A percentile compares a stretch with the other conserved stretches of the same genome.
These are phyloP conservation scores for Naganishia albida DNA, from an alignment of 1,284 basidiomycete species.

Conservation along the genomic window DNA sequence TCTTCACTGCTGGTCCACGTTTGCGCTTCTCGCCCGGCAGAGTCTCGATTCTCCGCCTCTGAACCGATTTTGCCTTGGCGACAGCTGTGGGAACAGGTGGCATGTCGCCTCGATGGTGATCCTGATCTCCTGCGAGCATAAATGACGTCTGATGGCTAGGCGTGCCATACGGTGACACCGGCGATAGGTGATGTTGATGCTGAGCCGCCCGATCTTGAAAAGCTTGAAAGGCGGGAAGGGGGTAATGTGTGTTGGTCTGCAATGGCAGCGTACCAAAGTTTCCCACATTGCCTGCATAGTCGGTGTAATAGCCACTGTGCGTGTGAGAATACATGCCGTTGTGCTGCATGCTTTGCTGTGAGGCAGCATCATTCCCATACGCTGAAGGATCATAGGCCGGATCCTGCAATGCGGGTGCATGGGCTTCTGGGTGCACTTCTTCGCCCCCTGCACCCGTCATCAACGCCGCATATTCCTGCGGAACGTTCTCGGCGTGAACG, in stretches of 20 bases:
- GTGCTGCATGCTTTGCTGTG: slow-evolving; percentile 24
- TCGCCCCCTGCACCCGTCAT: slow-evolving; percentile 19
- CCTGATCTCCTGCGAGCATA: slow-evolving; percentile 23
- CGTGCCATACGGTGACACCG: slow-evolving; percentile 23
- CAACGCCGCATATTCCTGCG: slow-evolving; percentile 29
- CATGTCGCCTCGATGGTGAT: slow-evolving; percentile 15
- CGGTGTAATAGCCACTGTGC: slow-evolving; percentile 10
- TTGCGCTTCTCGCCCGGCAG: slow-evolving; percentile 29
- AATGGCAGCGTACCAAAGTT: slow-evolving; percentile 16
- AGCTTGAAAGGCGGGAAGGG: slow-evolving; percentile 25
- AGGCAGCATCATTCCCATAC: slow-evolving; percentile 10
- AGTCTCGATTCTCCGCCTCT: slow-evolving; percentile 19
- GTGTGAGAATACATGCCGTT: slow-evolving; percentile 11
- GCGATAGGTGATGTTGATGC: slow-evolving; percentile 23
- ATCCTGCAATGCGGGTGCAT: slow-evolving; percentile 20
- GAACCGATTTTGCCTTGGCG: slow-evolving; percentile 5
- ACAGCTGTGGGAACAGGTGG: slow-evolving; percentile 24
- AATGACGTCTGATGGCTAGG: slow-evolving; percentile 15
- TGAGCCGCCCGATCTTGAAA: slow-evolving; percentile 21
- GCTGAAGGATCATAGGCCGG: slow-evolving; percentile 22
- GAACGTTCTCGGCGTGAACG: slow-evolving; percentile 11
- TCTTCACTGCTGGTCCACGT: slow-evolving; percentile 34
- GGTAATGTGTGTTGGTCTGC: slow-evolving; percentile 26
- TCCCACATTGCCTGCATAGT: slow-evolving; percentile 20
- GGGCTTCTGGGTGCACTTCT: slow-evolving; percentile 9